Evolutionary conservation across 1,139 yeast genomes (phyloP), one percentile per base, ranked within the genome.

Genomic region (Yarrowia galli): DNA sequence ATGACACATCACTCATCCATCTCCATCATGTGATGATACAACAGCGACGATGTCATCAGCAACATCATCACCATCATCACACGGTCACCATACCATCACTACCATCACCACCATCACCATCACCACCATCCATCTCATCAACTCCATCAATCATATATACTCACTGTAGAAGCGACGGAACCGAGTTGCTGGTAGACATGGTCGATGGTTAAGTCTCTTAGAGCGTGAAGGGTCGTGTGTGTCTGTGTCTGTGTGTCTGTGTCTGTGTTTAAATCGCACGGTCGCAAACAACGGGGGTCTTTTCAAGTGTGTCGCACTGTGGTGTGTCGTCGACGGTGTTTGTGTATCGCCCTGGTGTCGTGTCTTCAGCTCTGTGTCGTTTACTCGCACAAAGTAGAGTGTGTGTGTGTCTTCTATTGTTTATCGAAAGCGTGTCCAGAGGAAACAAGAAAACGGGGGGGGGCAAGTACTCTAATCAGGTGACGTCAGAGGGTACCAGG

Each of bases 151-250:
- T n/a, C n/a, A n/a, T n/a, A n/a, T n/a, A 43, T 58, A 58, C 64
- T 58, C 64, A 58, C 64, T 58, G 64, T 18, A 58, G 42, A 58
- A 58, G 64, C 64, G 64, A 58, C 51, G 64, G 64, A 58, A 48
- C 66, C 38, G 46, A 35, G 66, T 61, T 61, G 66, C 28, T 61
- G 43, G 66, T 20, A 46, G 66, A 36, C 56, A 46, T 45, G 51
- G 43, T 60, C 28, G 48, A 20, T 13, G n/a, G 23, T 22, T 8
- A 16, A 9, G 28, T 12, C 25, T 20, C 25, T 43, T 20, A 23
- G 48, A 3, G 6, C 25, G 45, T 10, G 48, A 20, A 3, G 20
- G 4, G 53, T 25, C 35, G 35, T 23, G 16, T 10, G 28, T 10
- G 18, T 32, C 32, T n/a, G n/a, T n/a, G n/a, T 6, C 8, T 22